A percentile compares a stretch with the other conserved stretches of the same genome.
Evolutionary conservation across 768 basidiomycete species (phyloP).

Genomic region (Punctularia strigosozonata): DNA sequence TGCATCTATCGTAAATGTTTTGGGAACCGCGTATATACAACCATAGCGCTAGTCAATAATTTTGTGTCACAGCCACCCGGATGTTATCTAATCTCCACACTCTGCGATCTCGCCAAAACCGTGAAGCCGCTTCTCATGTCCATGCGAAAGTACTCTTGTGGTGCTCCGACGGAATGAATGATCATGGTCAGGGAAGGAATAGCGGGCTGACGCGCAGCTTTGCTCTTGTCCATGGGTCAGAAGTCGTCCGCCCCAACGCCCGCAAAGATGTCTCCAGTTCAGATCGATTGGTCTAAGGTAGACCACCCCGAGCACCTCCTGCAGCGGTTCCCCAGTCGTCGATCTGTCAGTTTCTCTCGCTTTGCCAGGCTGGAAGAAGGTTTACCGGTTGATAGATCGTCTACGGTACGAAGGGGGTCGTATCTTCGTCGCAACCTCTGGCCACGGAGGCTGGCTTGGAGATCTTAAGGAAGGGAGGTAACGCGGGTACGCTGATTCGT

Average conservation of each 20-base stretch:
- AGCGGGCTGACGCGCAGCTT: too few species aligned
- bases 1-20: too few species aligned
- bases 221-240: too few species aligned
- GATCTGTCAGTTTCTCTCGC: slow-evolving; percentile 44
- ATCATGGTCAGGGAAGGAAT: too few species aligned
- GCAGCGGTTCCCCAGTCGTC: slow-evolving; percentile 67
- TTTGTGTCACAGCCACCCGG: too few species aligned
- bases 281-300: slow-evolving; percentile 48
- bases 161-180: too few species aligned
- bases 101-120: too few species aligned
- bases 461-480: slow-evolving; percentile 86
- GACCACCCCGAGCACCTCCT: slow-evolving; percentile 55
- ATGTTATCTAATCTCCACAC: too few species aligned
- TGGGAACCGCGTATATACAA: too few species aligned
- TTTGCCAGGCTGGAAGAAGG: background rate
- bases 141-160: too few species aligned
- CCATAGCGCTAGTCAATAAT: too few species aligned
- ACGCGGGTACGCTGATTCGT: slow-evolving; percentile 58
- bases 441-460: slow-evolving; percentile 89
- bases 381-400: slow-evolving; percentile 28
- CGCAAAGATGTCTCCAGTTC: slow-evolving; percentile 15
- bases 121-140: too few species aligned
- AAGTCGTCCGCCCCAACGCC: background rate
- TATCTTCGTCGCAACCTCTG: slow-evolving; percentile 83
- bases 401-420: slow-evolving; percentile 78